phyloP scores from a whole-genome alignment of 257 asterid genomes.

The Ophiorrhiza pumila region DNA sequence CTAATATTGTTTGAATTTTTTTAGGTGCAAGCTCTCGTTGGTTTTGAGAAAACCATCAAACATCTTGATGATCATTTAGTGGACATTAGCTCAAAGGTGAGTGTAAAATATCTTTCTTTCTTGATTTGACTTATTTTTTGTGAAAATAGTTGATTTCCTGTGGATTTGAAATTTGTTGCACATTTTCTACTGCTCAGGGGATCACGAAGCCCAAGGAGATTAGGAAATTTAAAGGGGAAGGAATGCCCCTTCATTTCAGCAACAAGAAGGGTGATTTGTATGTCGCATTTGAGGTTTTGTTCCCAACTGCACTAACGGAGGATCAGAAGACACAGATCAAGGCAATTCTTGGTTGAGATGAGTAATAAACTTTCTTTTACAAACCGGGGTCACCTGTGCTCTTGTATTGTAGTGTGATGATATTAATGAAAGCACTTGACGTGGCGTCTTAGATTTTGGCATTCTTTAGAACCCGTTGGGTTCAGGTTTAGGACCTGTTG shows the following conservation, averaged over 20 bases:
- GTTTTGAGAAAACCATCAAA: conserved; percentile 79
- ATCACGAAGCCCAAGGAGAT: conserved; percentile 87
- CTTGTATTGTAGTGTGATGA: conserved; percentile 10
- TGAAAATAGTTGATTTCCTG: neutral
- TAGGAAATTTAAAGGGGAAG: conserved; percentile 83
- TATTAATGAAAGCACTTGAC: neutral
- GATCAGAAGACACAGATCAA: conserved; percentile 79
- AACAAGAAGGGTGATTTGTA: conserved; percentile 87
- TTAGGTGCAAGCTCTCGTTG: conserved; percentile 97
- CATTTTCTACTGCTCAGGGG: conserved; percentile 40
- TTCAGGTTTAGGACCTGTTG: neutral
- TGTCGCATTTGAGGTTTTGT: conserved; percentile 79
- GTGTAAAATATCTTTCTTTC: neutral
- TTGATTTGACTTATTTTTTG: neutral
- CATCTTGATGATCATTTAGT: conserved; percentile 90
- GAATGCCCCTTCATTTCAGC: conserved; percentile 81
- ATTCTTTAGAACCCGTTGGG: neutral
- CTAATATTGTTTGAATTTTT: neutral
- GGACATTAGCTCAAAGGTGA: conserved; percentile 82
- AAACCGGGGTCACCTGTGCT: neutral
- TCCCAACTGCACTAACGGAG: conserved; percentile 72
- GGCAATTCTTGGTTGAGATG: conserved; percentile 46
- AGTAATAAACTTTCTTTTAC: neutral
- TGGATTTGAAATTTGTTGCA: neutral
- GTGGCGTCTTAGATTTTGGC: neutral